These are phyloP conservation scores for Cladorrhinum sp. DNA, from an alignment of 2,329 filamentous ascomycete species.

Conservation along the genomic window DNA sequence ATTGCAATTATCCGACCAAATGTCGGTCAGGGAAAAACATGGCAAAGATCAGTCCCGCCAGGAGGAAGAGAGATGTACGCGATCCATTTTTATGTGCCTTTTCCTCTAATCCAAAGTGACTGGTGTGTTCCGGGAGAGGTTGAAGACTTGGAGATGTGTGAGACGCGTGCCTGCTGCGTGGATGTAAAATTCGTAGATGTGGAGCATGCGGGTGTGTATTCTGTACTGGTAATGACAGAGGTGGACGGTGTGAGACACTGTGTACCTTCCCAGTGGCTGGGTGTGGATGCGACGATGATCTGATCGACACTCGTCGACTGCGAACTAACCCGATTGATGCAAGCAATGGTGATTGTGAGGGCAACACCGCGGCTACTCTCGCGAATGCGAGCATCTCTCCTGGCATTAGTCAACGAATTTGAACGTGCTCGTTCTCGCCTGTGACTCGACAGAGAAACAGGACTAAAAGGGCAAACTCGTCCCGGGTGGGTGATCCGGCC, in stretches of 20 bases:
- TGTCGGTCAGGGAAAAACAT: neutral
- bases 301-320: neutral
- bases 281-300: neutral
- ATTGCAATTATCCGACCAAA: neutral
- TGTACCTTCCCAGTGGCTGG: neutral
- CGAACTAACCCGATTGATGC: neutral
- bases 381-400: neutral
- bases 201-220: neutral
- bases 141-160: neutral
- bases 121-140: neutral
- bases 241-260: neutral
- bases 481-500: neutral
- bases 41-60: neutral
- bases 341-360: neutral
- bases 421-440: neutral
- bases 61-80: neutral
- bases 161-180: neutral
- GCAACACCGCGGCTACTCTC: neutral
- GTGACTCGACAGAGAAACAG: neutral
- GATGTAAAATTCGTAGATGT: neutral
- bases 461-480: neutral
- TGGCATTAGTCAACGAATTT: too few relatives aligned
- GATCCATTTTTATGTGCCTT: neutral
- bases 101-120: neutral
- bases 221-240: neutral